Percentiles rank a stretch among this genome's conserved stretches.
These are phyloP conservation scores for Oryza longistaminata DNA, from an alignment of 176 grass and related monocot species.

Conservation along the genomic window DNA sequence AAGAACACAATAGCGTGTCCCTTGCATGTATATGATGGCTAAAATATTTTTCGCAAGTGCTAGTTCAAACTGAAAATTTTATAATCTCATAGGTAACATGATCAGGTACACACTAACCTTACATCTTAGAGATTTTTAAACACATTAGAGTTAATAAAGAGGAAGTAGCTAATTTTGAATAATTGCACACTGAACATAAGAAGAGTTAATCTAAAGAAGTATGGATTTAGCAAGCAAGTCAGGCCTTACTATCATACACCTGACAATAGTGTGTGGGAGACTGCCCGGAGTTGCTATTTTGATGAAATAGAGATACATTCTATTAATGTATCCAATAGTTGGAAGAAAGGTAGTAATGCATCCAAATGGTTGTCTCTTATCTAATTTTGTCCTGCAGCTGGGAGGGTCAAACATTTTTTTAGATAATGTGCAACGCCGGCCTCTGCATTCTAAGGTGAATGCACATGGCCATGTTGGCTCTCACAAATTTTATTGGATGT, in stretches of 20 bases:
- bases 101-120: neutral
- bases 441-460: no score
- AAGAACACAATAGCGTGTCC: neutral
- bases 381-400: no score
- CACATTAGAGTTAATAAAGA: neutral
- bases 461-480: neutral
- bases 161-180: neutral
- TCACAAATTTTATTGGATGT: neutral
- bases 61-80: neutral
- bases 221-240: neutral
- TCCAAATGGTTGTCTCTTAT: no score
- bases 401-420: neutral
- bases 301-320: no score
- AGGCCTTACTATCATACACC: no score
- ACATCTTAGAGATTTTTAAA: no score
- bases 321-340: no score
- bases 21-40: neutral
- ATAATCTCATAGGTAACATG: neutral
- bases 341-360: no score
- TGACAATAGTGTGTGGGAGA: no score
- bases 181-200: neutral
- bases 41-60: neutral
- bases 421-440: no score
- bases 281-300: no score
- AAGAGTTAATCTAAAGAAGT: neutral